Conservation (phyloP, 2,329 filamentous ascomycete species). For the Hypomyces perniciosus region DNA sequence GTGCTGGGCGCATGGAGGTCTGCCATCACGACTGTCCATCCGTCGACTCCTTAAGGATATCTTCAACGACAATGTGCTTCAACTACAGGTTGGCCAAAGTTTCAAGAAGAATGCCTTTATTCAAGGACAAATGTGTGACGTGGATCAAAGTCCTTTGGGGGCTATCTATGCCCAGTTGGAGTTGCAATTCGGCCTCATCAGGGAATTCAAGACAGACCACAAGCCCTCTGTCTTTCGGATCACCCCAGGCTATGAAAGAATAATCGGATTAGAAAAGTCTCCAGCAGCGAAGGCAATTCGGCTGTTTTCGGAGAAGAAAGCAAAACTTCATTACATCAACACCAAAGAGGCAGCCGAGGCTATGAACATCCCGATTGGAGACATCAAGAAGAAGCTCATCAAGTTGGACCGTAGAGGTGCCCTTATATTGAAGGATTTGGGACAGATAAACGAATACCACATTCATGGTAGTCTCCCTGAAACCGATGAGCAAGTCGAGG, state of each 20-base stretch:
- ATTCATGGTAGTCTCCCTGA: neutral
- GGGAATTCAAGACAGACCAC: neutral
- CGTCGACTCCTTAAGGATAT: slow-evolving; percentile 44
- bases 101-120: slow-evolving; percentile 36
- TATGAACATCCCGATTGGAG: neutral
- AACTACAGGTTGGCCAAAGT: neutral
- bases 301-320: neutral
- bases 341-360: neutral
- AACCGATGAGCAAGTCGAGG: neutral
- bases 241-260: neutral
- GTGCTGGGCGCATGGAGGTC: slow-evolving; percentile 53
- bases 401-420: neutral
- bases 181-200: neutral
- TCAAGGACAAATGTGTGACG: slow-evolving; percentile 41
- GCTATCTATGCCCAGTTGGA: neutral
- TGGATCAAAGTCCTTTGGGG: neutral
- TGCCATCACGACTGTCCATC: slow-evolving; percentile 48
- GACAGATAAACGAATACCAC: neutral
- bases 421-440: neutral
- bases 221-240: neutral
- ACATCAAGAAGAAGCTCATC: neutral
- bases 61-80: slow-evolving; percentile 31
- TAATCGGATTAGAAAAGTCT: neutral
- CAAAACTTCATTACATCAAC: neutral
- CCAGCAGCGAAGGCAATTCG: neutral